Conservation (phyloP, 2,329 filamentous ascomycete species). For the Zymoseptoria brevis region DNA sequence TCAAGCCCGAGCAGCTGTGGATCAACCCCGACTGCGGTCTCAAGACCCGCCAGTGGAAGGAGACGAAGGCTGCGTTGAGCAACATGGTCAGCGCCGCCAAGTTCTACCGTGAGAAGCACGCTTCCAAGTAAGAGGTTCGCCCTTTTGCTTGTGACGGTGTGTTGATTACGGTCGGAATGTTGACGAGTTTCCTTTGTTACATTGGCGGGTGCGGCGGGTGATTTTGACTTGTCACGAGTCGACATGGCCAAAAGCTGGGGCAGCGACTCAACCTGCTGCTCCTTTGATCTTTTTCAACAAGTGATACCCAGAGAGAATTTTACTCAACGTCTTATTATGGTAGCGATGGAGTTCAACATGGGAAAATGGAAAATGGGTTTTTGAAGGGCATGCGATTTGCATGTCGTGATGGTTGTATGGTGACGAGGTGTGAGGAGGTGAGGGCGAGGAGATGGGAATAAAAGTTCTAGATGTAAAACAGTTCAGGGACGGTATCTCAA, state of each 20-base stretch:
- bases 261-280: not conserved
- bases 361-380: not conserved
- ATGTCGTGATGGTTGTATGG: not conserved
- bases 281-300: not conserved
- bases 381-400: not conserved
- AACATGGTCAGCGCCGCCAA: slow-evolving; percentile 99
- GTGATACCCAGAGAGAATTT: slow-evolving; percentile 1
- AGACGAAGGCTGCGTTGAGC: slow-evolving; percentile 90
- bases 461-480: not conserved
- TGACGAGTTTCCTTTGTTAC: not conserved
- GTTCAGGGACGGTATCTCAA: not conserved
- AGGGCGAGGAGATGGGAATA: not conserved
- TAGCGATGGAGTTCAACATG: slow-evolving; percentile 1
- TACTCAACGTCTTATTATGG: slow-evolving; percentile 1
- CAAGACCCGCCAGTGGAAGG: slow-evolving; percentile 97
- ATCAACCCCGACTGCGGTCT: slow-evolving; percentile 99
- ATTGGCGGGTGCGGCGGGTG: not conserved
- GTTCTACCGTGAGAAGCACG: slow-evolving; percentile 68
- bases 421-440: not conserved
- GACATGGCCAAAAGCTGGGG: not conserved
- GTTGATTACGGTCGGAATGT: not conserved
- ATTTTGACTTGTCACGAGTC: not conserved
- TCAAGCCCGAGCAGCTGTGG: slow-evolving; percentile 98
- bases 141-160: not conserved
- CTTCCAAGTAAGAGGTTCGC: not conserved